These are phyloP conservation scores for Diaporthe vaccinii DNA, from an alignment of 2,329 filamentous ascomycete genomes.

Conservation along the genomic window DNA sequence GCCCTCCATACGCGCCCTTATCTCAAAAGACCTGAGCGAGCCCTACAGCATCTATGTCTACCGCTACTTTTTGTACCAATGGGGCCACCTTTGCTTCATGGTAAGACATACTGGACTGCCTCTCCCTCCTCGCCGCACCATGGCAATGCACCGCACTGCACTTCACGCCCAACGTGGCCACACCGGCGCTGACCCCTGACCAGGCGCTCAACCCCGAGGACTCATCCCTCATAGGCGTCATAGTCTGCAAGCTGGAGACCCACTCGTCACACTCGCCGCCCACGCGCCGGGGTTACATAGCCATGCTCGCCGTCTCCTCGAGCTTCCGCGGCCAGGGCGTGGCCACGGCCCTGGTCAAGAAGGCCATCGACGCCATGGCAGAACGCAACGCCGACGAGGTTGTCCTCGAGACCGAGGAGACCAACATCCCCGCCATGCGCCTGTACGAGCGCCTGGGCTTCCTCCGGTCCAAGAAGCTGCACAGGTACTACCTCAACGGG, in stretches of 20 bases:
- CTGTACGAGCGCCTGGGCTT: slow-evolving; percentile 95
- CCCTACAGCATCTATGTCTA: slow-evolving; percentile 99
- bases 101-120: slow-evolving; percentile 59
- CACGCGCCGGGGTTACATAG: slow-evolving; percentile 91
- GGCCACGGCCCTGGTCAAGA: slow-evolving; percentile 87
- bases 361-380: slow-evolving; percentile 92
- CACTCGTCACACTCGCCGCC: slow-evolving; percentile 85
- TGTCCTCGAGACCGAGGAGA: slow-evolving; percentile 95
- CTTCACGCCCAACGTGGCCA: not conserved
- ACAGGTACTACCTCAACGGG: slow-evolving; percentile 96
- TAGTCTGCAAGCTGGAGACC: slow-evolving; percentile 93
- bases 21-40: slow-evolving; percentile 96
- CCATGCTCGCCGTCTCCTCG: slow-evolving; percentile 94
- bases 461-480: slow-evolving; percentile 89
- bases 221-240: slow-evolving; percentile 83
- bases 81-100: slow-evolving; percentile 98
- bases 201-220: slow-evolving; percentile 73
- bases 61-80: slow-evolving; percentile 97
- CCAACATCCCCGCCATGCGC: slow-evolving; percentile 89
- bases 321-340: slow-evolving; percentile 87
- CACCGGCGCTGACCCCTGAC: not conserved
- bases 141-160: slow-evolving; percentile 39
- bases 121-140: slow-evolving; percentile 1
- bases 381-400: slow-evolving; percentile 89
- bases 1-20: slow-evolving; percentile 89